Conservation (phyloP, 257 asterid genomes). For the Gentiana dahurica region DNA sequence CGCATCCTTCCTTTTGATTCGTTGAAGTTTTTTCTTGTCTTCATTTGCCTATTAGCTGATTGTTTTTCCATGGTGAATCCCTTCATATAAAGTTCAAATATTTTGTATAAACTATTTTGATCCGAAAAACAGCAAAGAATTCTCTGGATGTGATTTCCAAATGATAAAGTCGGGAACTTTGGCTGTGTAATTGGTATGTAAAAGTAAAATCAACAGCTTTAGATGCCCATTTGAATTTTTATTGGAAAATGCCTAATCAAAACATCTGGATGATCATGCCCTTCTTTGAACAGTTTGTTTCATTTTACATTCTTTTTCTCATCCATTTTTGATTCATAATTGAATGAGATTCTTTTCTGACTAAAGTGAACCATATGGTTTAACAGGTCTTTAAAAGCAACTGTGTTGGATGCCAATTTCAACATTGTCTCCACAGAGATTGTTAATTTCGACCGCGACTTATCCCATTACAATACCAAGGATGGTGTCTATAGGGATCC, state of each 20-base stretch:
- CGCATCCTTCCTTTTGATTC: neutral
- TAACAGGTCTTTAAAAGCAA: conserved; percentile 83
- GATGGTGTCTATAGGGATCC: conserved; percentile 81
- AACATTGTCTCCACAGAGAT: conserved; percentile 58
- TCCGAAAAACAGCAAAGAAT: too few relatives aligned
- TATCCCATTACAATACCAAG: conserved; percentile 78
- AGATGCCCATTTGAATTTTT: conserved; percentile 33
- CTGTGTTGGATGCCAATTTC: conserved; percentile 62
- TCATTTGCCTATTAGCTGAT: too few relatives aligned
- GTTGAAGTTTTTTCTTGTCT: too few relatives aligned
- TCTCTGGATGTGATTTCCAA: neutral
- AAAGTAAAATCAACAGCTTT: neutral
- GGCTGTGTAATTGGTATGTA: neutral
- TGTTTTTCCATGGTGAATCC: too few relatives aligned
- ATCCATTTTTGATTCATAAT: too few relatives aligned
- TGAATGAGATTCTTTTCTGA: conserved; percentile 26
- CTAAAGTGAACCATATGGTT: conserved; percentile 2
- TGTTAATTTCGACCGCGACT: conserved; percentile 68
- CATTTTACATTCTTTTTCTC: too few relatives aligned
- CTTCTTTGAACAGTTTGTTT: too few relatives aligned
- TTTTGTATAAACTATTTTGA: too few relatives aligned
- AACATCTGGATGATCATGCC: too few relatives aligned
- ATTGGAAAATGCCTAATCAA: too few relatives aligned
- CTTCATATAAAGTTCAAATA: too few relatives aligned
- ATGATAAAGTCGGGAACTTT: too few relatives aligned